phyloP scores from a whole-genome alignment of 257 asterid genomes.

The Solanum rostratum region DNA sequence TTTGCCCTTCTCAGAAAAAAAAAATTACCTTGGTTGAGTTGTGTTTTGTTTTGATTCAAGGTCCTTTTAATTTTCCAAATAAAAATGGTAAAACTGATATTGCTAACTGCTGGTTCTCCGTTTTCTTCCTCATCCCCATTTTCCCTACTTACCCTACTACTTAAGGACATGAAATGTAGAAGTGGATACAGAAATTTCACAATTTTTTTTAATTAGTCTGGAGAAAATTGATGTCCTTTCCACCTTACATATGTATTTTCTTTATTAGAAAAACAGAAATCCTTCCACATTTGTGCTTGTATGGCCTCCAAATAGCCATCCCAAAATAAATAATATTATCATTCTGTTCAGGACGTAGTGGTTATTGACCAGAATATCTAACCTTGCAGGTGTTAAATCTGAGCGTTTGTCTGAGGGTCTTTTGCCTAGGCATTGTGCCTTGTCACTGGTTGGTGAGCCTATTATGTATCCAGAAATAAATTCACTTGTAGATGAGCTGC shows the following conservation, averaged over 20 bases:
- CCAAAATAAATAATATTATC: not conserved
- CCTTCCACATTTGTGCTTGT: not conserved
- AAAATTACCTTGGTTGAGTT: not conserved
- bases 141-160: not conserved
- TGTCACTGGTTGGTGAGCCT: slow-evolving; percentile 98
- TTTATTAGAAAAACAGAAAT: not conserved
- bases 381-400: slow-evolving; percentile 68
- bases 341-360: not conserved
- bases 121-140: not conserved
- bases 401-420: slow-evolving; percentile 91
- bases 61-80: not conserved
- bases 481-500: slow-evolving; percentile 79
- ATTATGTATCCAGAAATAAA: slow-evolving; percentile 98
- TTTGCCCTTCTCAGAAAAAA: not conserved
- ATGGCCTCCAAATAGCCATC: not conserved
- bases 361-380: slow-evolving; percentile 4
- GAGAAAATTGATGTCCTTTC: not conserved
- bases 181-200: not conserved
- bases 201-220: not conserved
- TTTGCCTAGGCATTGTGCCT: slow-evolving; percentile 92
- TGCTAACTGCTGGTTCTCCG: not conserved
- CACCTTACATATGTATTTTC: not conserved
- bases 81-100: not conserved
- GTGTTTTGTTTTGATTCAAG: not conserved
- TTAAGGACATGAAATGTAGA: not conserved